Percentiles rank a stretch among this genome's conserved stretches.
Evolutionary conservation across 2,329 filamentous ascomycete genomes (phyloP).

Genomic region (Colletotrichum abscissum): DNA sequence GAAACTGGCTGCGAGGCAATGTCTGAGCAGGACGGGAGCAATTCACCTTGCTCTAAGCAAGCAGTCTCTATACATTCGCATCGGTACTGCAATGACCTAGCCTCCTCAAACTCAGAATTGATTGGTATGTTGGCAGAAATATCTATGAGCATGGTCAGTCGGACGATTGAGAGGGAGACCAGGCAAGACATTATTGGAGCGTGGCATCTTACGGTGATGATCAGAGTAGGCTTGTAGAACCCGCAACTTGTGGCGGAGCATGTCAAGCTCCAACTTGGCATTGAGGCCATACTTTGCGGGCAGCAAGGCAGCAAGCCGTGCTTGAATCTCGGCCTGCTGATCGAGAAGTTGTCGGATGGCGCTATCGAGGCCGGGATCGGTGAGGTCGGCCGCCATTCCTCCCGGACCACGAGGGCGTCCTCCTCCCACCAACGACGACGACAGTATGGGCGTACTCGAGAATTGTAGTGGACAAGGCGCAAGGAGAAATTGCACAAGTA

Average conservation of each 20-base stretch:
- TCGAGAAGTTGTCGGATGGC: slow-evolving; percentile 59
- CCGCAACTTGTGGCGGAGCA: slow-evolving; percentile 66
- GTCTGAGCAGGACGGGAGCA: background rate
- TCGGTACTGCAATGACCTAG: slow-evolving; percentile 66
- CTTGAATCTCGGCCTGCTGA: slow-evolving; percentile 65
- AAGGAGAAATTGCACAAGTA: background rate
- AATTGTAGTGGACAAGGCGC: background rate
- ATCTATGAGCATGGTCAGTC: slow-evolving; percentile 42
- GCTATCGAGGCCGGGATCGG: slow-evolving; percentile 55
- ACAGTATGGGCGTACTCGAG: slow-evolving; percentile 17
- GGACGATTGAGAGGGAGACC: slow-evolving; percentile 11
- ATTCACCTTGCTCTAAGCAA: slow-evolving; percentile 60
- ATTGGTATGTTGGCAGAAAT: slow-evolving; percentile 53
- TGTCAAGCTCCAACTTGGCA: slow-evolving; percentile 61
- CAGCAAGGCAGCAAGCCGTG: slow-evolving; percentile 60
- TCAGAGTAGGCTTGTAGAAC: slow-evolving; percentile 60
- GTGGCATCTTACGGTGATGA: slow-evolving; percentile 57
- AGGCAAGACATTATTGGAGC: slow-evolving; percentile 32
- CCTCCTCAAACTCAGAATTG: slow-evolving; percentile 67
- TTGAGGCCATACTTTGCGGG: slow-evolving; percentile 60
- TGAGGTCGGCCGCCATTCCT: slow-evolving; percentile 38
- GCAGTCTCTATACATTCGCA: slow-evolving; percentile 68
- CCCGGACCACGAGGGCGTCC: slow-evolving; percentile 33
- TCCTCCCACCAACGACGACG: slow-evolving; percentile 30
- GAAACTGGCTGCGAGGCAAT: background rate